Percentiles rank a stretch among this genome's conserved stretches.
phyloP scores from a whole-genome alignment of 176 grass and related monocot species.

The Juncus inflexus region DNA sequence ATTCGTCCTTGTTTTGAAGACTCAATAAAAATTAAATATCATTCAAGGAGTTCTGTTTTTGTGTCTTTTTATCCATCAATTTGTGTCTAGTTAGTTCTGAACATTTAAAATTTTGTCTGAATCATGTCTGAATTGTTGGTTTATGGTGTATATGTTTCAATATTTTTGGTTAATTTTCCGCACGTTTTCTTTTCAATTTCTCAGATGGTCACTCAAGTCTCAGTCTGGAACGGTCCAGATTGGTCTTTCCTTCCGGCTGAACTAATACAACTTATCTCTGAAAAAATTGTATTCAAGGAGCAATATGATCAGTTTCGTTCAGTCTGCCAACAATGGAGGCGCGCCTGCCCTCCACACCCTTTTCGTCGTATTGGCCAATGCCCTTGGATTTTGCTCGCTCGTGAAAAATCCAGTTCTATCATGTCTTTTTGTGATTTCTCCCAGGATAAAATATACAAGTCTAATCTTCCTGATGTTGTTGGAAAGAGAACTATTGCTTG shows the following conservation, averaged over 20 bases:
- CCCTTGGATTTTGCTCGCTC: conserved; percentile 7
- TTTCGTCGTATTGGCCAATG: not conserved
- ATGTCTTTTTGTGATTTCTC: conserved; percentile 12
- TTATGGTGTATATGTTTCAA: no score
- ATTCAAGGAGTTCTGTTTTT: no score
- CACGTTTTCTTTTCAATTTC: no score
- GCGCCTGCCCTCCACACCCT: not conserved
- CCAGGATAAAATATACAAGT: not conserved
- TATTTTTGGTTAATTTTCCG: no score
- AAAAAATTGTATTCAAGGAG: not conserved
- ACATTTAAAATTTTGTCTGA: no score
- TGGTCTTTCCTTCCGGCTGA: not conserved
- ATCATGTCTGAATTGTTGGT: no score
- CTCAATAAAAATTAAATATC: no score
- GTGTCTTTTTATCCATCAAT: no score
- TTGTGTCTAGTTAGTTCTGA: no score
- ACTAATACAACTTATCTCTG: not conserved
- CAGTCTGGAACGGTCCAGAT: not conserved
- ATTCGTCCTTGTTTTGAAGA: no score
- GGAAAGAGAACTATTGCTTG: not conserved
- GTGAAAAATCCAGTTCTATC: not conserved
- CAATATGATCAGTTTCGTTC: not conserved
- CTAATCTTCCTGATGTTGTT: not conserved
- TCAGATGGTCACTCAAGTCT: no score
- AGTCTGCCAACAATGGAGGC: conserved; percentile 9